phyloP scores from a whole-genome alignment of 345 rosid species.

The Dipteronia sinensis region DNA sequence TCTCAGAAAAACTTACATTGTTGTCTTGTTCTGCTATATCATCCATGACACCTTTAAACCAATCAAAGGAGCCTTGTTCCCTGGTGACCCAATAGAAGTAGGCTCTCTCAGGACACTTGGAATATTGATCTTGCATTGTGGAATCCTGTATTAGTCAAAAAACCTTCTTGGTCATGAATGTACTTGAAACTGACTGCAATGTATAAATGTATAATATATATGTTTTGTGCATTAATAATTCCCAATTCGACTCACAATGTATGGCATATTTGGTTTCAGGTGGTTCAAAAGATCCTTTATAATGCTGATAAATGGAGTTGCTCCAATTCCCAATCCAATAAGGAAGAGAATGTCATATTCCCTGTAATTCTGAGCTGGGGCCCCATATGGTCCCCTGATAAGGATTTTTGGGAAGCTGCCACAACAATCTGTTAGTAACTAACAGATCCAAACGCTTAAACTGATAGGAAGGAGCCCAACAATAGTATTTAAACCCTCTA shows the following conservation, averaged over 20 bases:
- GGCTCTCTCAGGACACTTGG: conserved; percentile 74
- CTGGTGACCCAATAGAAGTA: conserved; percentile 97
- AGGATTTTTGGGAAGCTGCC: conserved; percentile 72
- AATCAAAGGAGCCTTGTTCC: conserved; percentile 94
- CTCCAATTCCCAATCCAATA: conserved; percentile 91
- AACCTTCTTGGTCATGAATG: conserved; percentile 2
- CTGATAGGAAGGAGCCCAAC: too few species aligned
- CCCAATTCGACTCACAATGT: conserved; percentile 31
- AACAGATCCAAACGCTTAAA: too few species aligned
- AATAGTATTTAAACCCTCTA: too few species aligned
- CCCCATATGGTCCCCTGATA: conserved; percentile 93
- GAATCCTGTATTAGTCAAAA: conserved; percentile 11
- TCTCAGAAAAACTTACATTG: conserved; percentile 38
- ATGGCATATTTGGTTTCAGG: conserved; percentile 47
- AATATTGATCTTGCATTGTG: conserved; percentile 13
- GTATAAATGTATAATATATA: too few species aligned
- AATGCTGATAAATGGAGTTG: conserved; percentile 95
- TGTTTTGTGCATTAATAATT: background rate
- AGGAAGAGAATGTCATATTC: conserved; percentile 79
- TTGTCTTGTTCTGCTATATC: conserved; percentile 81
- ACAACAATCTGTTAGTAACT: background rate
- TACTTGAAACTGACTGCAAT: too few species aligned
- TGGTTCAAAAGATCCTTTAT: conserved; percentile 76
- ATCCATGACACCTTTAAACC: conserved; percentile 99
- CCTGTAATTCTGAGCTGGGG: conserved; percentile 89